phyloP scores from a whole-genome alignment of 2,329 filamentous ascomycete species.

The Phialemoniopsis sp. region DNA sequence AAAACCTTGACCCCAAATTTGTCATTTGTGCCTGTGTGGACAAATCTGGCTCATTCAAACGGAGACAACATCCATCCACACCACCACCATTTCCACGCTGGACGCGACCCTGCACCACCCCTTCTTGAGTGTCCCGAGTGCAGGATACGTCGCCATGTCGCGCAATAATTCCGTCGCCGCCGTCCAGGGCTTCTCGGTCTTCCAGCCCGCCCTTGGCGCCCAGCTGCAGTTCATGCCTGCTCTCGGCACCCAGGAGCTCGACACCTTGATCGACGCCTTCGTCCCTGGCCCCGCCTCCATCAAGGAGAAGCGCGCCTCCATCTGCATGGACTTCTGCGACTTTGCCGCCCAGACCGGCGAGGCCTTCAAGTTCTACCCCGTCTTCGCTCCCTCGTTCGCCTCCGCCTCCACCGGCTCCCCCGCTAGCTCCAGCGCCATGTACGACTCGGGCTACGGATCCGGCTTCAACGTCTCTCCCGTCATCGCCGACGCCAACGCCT shows the following conservation, averaged over 20 bases:
- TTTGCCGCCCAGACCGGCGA: conserved; percentile 49
- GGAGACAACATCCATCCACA: background rate
- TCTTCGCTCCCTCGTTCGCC: conserved; percentile 30
- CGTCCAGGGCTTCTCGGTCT: conserved; percentile 53
- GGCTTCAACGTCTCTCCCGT: conserved; percentile 46
- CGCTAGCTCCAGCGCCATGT: conserved; percentile 31
- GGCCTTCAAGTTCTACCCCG: conserved; percentile 57
- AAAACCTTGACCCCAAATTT: background rate
- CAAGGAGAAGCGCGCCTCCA: conserved; percentile 53
- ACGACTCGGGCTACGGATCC: conserved; percentile 41
- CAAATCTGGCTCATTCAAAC: background rate
- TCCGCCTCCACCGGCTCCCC: conserved; percentile 38
- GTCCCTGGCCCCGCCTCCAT: conserved; percentile 47
- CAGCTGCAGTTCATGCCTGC: conserved; percentile 63
- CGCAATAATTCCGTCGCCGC: conserved; percentile 25
- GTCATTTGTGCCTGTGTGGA: background rate
- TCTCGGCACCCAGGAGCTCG: conserved; percentile 57
- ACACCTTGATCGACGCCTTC: conserved; percentile 55
- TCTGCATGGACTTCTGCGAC: conserved; percentile 58
- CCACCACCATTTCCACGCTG: conserved; percentile 6
- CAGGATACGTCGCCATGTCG: conserved; percentile 27
- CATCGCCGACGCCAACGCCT: conserved; percentile 32
- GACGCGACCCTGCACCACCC: background rate
- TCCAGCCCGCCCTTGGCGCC: conserved; percentile 52
- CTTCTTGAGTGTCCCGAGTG: background rate